These are phyloP conservation scores for Aspergillus olivimuriae DNA, from an alignment of 495 filamentous ascomycete species.

Conservation along the genomic window DNA sequence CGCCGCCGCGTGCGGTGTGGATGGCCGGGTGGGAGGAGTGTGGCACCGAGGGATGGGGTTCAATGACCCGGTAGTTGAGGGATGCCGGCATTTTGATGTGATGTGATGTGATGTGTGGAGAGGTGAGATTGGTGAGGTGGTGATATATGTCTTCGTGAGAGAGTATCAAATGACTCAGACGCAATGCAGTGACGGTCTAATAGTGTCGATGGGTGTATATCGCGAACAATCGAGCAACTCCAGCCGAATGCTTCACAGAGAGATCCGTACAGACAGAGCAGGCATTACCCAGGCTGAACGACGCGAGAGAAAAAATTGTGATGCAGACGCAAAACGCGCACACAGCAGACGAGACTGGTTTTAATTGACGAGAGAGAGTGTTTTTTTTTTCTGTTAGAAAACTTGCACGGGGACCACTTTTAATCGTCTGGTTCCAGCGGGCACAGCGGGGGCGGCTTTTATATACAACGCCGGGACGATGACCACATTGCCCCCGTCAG, in stretches of 20 bases:
- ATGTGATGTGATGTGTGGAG: slow-evolving; percentile 10
- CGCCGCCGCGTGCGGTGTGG: slow-evolving; percentile 80
- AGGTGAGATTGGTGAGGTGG: too few relatives aligned
- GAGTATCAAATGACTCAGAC: too few relatives aligned
- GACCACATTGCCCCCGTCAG: neutral
- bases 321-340: neutral
- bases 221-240: too few relatives aligned
- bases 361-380: neutral
- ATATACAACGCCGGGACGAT: slow-evolving; percentile 8
- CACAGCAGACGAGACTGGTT: neutral
- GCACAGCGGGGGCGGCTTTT: slow-evolving; percentile 18
- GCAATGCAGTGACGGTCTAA: too few relatives aligned
- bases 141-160: neutral
- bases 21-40: slow-evolving; percentile 51
- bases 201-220: too few relatives aligned
- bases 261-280: too few relatives aligned
- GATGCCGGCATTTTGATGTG: slow-evolving; percentile 19
- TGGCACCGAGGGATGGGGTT: slow-evolving; percentile 71
- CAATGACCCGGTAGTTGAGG: slow-evolving; percentile 61
- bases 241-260: too few relatives aligned
- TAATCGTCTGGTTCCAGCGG: slow-evolving; percentile 13
- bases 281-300: too few relatives aligned
- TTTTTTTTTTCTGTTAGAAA: slow-evolving; percentile 9
- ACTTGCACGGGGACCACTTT: slow-evolving; percentile 11
- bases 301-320: too few relatives aligned